Conservation (phyloP, 257 asterid genomes). For the Penstemon davidsonii region DNA sequence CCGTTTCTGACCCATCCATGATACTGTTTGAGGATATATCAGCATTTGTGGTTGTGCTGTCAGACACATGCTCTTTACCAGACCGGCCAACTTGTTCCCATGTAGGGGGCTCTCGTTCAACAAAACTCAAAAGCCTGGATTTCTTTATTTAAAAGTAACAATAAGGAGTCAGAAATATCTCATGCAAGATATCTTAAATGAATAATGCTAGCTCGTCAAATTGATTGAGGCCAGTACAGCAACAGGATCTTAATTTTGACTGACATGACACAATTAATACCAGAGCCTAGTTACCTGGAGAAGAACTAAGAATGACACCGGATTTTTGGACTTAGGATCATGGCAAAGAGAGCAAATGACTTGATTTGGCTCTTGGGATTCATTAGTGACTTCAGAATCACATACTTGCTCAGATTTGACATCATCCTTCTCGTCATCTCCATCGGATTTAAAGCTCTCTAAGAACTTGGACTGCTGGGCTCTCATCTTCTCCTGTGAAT, state of each 20-base stretch:
- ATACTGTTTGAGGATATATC: conserved; percentile 37
- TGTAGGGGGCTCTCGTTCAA: conserved; percentile 64
- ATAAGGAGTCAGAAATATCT: conserved; percentile 28
- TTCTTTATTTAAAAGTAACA: conserved; percentile 54
- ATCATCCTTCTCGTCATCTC: conserved; percentile 61
- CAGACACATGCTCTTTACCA: conserved; percentile 52
- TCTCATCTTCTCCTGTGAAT: conserved; percentile 81
- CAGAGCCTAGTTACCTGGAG: conserved; percentile 68
- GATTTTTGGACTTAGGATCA: conserved; percentile 66
- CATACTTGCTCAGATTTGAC: conserved; percentile 44
- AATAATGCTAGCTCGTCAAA: conserved; percentile 11
- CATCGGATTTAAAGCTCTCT: conserved; percentile 60
- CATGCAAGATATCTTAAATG: conserved; percentile 18
- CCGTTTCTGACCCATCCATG: conserved; percentile 35
- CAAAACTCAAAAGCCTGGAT: conserved; percentile 85
- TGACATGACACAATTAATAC: conserved; percentile 19
- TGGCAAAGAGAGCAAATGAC: conserved; percentile 91
- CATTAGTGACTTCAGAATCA: conserved; percentile 43
- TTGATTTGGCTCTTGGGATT: conserved; percentile 52
- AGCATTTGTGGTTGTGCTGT: conserved; percentile 29
- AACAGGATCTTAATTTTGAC: conserved; percentile 9
- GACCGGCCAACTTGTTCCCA: conserved; percentile 67
- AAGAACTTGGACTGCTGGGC: conserved; percentile 85
- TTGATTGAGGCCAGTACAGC: conserved; percentile 18
- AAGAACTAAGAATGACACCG: conserved; percentile 85